phyloP scores from a whole-genome alignment of 1,284 basidiomycete genomes.

The Takashimella koratensis region DNA sequence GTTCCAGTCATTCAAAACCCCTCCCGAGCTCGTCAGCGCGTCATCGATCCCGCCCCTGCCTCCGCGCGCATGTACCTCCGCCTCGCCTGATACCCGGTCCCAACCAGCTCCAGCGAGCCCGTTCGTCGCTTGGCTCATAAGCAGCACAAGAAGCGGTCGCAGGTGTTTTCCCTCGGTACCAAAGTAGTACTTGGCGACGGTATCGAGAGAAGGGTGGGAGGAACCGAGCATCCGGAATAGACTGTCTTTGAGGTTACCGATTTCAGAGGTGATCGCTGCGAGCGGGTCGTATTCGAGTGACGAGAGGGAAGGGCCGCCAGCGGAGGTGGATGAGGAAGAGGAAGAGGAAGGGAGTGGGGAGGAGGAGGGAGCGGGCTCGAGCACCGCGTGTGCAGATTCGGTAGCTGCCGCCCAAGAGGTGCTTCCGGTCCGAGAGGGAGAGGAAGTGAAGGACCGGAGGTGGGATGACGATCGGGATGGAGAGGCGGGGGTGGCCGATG shows the following conservation, averaged over 20 bases:
- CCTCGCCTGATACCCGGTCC: slow-evolving; percentile 21
- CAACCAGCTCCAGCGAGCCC: slow-evolving; percentile 56
- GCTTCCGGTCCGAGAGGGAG: background rate
- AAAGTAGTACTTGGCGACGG: slow-evolving; percentile 92
- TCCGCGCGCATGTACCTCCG: slow-evolving; percentile 1
- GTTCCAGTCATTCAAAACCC: slow-evolving; percentile 51
- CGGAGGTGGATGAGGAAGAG: slow-evolving; percentile 3
- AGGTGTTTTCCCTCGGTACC: slow-evolving; percentile 77
- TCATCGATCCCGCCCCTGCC: slow-evolving; percentile 38
- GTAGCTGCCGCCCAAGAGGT: slow-evolving; percentile 45
- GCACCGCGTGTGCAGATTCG: slow-evolving; percentile 39
- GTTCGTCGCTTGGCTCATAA: slow-evolving; percentile 89
- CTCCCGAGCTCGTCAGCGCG: slow-evolving; percentile 41
- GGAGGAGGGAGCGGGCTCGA: slow-evolving; percentile 21
- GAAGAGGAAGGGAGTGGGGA: slow-evolving; percentile 10
- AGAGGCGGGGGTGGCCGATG: slow-evolving; percentile 18
- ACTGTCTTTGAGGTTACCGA: slow-evolving; percentile 68
- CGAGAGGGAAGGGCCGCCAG: background rate
- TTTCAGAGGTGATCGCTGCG: slow-evolving; percentile 62
- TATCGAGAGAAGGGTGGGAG: slow-evolving; percentile 79
- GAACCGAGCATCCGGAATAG: slow-evolving; percentile 79
- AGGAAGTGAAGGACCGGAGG: slow-evolving; percentile 26
- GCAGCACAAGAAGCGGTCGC: slow-evolving; percentile 81
- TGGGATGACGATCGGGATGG: slow-evolving; percentile 59
- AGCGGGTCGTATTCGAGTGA: slow-evolving; percentile 31